Base-by-base conservation (phyloP, 2,329 filamentous ascomycete species). In the Ophiostoma sp. region DNA sequence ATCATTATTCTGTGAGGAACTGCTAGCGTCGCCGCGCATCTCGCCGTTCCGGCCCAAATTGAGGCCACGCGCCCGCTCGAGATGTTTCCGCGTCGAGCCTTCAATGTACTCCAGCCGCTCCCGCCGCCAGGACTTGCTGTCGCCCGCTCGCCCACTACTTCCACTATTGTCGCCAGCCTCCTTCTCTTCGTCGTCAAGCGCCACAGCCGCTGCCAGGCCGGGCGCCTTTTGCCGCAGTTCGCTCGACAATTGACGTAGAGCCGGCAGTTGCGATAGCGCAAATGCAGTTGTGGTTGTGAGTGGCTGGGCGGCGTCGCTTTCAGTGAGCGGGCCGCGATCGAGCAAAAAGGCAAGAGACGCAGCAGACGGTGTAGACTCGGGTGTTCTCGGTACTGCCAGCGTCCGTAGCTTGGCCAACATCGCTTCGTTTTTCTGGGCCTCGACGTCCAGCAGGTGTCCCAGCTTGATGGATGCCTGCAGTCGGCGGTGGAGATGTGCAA, bases 31-130 rank as follows among this genome's bases (percentile, higher is more conserved):
- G 78, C 91, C 89, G 74, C 87, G 85, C 66, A 91, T 86, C 78
- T 90, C 90, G 12, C 90, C 90, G 74, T 87, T 83, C 5, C 83
- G 80, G 2, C 88, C 90, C 45, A 92, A 80, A 78, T 93, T 91
- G 73, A 95, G 82, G 0, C 92, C 92, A 63, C 90, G 85, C 61
- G 89, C 85, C 36, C 83, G 86, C 83, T 97, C 93, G 55, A 98
- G 84, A 80, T 97, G 93, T 74, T 92, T 87, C 77, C 89, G 86
- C 69, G 93, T 93, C 78, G 94, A 91, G 71, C 88, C 87, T 82
- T 98, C 95, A 68, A 98, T 90, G 80, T 98, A 98, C 76, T 92
- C 88, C 73, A 91, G 86, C 74, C 95, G 86, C 80, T 96, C 90
- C 71, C 90, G 87, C 52, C 90, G 87, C 84, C 90, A 93, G 63